Percentiles rank a stretch among this genome's conserved stretches.
phyloP scores from a whole-genome alignment of 2,329 filamentous ascomycete genomes.

The Nakataea oryzae region DNA sequence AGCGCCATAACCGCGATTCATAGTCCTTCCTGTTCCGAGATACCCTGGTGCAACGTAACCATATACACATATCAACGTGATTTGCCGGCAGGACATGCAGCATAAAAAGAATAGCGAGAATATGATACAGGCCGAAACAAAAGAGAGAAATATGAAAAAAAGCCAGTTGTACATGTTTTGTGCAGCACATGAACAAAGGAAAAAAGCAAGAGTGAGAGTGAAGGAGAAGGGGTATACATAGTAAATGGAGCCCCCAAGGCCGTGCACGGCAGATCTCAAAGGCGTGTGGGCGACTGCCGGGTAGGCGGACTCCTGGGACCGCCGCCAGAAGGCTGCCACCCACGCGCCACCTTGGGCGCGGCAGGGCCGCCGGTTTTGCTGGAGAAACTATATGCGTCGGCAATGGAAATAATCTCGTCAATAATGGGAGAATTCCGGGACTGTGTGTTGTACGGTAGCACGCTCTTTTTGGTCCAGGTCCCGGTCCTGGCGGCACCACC shows the following conservation, averaged over 20 bases:
- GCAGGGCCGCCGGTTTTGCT: neutral
- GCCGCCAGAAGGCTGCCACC: slow-evolving; percentile 1
- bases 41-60: neutral
- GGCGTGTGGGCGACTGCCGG: neutral
- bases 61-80: neutral
- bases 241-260: neutral
- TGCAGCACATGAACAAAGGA: neutral
- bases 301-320: neutral
- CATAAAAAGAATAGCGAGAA: neutral
- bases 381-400: slow-evolving; percentile 18
- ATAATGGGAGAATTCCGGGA: slow-evolving; percentile 26
- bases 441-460: slow-evolving; percentile 25
- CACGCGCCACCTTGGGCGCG: neutral
- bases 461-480: slow-evolving; percentile 9
- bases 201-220: neutral
- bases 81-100: neutral
- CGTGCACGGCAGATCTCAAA: neutral
- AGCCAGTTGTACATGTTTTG: neutral
- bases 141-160: too few relatives aligned
- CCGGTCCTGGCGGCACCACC: neutral
- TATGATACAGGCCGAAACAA: neutral
- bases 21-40: neutral
- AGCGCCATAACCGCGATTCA: neutral
- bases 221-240: neutral
- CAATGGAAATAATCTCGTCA: slow-evolving; percentile 23